Conservation (phyloP, 2,329 filamentous ascomycete species). For the Torrubiella hemipterigena region DNA sequence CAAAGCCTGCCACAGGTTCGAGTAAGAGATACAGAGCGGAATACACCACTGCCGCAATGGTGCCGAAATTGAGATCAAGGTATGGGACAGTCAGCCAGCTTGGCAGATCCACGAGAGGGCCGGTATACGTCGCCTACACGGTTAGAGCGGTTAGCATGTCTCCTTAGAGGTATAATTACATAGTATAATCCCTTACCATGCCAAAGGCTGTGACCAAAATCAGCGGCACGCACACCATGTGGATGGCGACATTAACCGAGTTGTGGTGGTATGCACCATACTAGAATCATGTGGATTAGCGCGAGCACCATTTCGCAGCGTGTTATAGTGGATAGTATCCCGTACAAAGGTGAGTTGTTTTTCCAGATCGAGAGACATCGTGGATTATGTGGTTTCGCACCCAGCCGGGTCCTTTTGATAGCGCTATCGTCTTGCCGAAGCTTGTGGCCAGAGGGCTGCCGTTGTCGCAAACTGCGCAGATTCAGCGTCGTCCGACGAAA, state of each 20-base stretch:
- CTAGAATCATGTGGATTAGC: conserved; percentile 26
- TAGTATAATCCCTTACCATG: conserved; percentile 38
- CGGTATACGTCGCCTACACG: conserved; percentile 47
- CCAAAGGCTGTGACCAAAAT: conserved; percentile 61
- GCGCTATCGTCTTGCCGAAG: too few species aligned
- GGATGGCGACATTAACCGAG: conserved; percentile 63
- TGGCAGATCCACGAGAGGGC: conserved; percentile 51
- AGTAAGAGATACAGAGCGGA: conserved; percentile 77
- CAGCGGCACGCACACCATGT: conserved; percentile 67
- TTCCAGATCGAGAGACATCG: conserved; percentile 65
- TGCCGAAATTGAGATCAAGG: conserved; percentile 54
- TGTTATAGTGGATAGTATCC: conserved; percentile 3
- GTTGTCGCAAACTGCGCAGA: too few species aligned
- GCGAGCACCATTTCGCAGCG: background rate
- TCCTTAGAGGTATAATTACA: too few species aligned
- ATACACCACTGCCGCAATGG: conserved; percentile 55
- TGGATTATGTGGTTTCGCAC: too few species aligned
- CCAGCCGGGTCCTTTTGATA: too few species aligned
- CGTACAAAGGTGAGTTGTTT: conserved; percentile 73
- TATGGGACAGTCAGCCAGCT: conserved; percentile 56
- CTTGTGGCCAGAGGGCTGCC: too few species aligned
- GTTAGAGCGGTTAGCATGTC: too few species aligned
- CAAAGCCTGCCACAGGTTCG: conserved; percentile 80
- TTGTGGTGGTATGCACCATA: conserved; percentile 80
- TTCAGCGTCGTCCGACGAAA: too few species aligned